phyloP scores from a whole-genome alignment of 2,329 filamentous ascomycete species.

The Arthrobotrys megalospora region DNA sequence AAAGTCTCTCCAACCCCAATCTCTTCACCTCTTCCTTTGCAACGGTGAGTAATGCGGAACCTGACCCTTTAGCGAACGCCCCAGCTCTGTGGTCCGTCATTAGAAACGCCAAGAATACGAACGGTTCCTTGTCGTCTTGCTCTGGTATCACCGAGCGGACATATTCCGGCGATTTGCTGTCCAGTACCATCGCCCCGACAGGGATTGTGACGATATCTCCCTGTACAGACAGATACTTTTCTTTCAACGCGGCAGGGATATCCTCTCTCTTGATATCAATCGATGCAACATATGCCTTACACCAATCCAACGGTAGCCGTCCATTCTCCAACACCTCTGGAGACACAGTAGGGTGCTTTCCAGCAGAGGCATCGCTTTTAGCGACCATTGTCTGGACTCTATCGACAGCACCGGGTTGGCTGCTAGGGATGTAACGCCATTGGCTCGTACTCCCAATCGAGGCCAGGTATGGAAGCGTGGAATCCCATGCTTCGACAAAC shows the following conservation, averaged over 20 bases:
- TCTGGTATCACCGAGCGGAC: constrained; percentile 37
- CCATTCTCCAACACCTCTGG: not conserved
- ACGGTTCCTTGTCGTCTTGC: constrained; percentile 44
- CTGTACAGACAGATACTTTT: constrained; percentile 5
- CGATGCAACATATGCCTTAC: constrained; percentile 30
- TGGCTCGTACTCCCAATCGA: constrained; percentile 33
- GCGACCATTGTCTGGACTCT: constrained; percentile 25
- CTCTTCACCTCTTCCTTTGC: constrained; percentile 37
- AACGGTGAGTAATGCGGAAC: constrained; percentile 21
- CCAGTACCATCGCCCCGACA: constrained; percentile 34
- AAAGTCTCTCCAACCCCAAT: constrained; percentile 30
- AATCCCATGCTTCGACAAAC: constrained; percentile 50
- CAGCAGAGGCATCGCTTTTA: constrained; percentile 10
- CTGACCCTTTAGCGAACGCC: constrained; percentile 30
- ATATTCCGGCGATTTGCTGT: constrained; percentile 21
- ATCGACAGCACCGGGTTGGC: constrained; percentile 5
- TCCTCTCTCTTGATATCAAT: constrained; percentile 22
- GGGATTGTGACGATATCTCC: constrained; percentile 22
- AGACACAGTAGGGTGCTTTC: constrained; percentile 4
- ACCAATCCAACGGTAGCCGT: constrained; percentile 22
- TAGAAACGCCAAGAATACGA: constrained; percentile 21
- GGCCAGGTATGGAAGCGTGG: constrained; percentile 35
- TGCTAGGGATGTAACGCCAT: constrained; percentile 34
- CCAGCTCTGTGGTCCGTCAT: constrained; percentile 41
- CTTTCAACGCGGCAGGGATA: constrained; percentile 6